These are phyloP conservation scores for Ophiostoma himal-ulmi DNA, from an alignment of 2,329 filamentous ascomycete genomes.

Conservation along the genomic window DNA sequence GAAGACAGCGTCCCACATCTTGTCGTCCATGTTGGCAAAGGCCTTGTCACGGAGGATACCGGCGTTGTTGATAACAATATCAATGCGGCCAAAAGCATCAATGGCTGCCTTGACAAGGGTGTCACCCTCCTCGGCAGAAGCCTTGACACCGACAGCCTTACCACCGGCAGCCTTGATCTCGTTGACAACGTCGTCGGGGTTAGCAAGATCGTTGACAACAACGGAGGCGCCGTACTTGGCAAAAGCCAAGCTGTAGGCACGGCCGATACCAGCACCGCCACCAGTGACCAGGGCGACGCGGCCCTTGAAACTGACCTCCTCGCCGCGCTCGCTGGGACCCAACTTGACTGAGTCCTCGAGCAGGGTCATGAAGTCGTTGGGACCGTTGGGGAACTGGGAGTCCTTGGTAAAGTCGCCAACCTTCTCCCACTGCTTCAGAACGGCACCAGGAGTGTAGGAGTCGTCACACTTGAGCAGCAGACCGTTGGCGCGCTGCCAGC, in stretches of 20 bases:
- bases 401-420: constrained; percentile 74
- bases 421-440: constrained; percentile 84
- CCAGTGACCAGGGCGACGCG: constrained; percentile 84
- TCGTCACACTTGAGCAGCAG: constrained; percentile 84
- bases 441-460: constrained; percentile 77
- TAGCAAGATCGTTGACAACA: constrained; percentile 91
- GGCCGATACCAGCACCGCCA: constrained; percentile 82
- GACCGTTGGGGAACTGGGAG: constrained; percentile 74
- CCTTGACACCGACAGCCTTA: constrained; percentile 87
- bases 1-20: constrained; percentile 84
- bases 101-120: constrained; percentile 87
- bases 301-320: constrained; percentile 73
- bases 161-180: constrained; percentile 89
- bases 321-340: constrained; percentile 62
- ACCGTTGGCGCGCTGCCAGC: constrained; percentile 91
- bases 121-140: constrained; percentile 88
- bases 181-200: constrained; percentile 83
- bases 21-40: constrained; percentile 95
- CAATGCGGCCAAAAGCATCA: constrained; percentile 85
- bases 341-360: constrained; percentile 79
- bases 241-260: constrained; percentile 80
- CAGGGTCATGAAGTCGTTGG: constrained; percentile 81
- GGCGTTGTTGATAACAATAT: constrained; percentile 96
- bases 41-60: constrained; percentile 97
- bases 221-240: constrained; percentile 75